Base-by-base conservation (phyloP, 345 rosid genomes). In the Gossypium raimondii region DNA sequence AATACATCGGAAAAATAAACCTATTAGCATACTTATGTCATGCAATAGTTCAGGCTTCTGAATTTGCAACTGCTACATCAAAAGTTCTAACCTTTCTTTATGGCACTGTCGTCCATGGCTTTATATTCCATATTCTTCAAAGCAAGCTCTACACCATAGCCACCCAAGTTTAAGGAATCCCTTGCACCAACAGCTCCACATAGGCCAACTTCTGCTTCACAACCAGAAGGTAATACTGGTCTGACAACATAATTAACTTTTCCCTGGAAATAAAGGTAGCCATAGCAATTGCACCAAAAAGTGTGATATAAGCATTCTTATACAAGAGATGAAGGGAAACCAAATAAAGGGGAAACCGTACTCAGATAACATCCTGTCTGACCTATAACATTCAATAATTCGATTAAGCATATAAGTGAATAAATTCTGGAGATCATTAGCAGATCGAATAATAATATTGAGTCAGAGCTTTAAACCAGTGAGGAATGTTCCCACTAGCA, bases 101-200 rank as follows among this genome's bases (percentile, higher is more conserved):
- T 80, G 11, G 91, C 81, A 82, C 89, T 91, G 79, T 95, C 99
- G 85, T 95, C 99, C 89, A 95, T 93, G 50, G 99, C 99, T 78
- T 95, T 95, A 75, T 95, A 95, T 82, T 95, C 98, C 99, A 95
- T 95, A 82, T 93, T 95, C 87, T 95, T 95, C 84, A 95, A 58
- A 76, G 99, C 99, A 82, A 95, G 99, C 83, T 95, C 99, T 45
- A 93, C 97, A 60, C 99, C 98, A 83, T 93, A 95, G 72, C 99
- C 99, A 79, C 94, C 99, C 85, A 93, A 89, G 81, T 86, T 87
- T 80, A 92, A 86, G 78, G 86, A 82, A 75, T 87, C 97, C 71
- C 78, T 85, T 18, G 92, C 82, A 60, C 99, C 98, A 79, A 93
- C 77, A 78, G 97, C 93, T 82, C 90, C 97, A 77, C 98, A 95